Percentiles rank a stretch among this genome's conserved stretches.
These are phyloP conservation scores for Fusarium newnesense DNA, from an alignment of 2,329 filamentous ascomycete genomes.

Conservation along the genomic window DNA sequence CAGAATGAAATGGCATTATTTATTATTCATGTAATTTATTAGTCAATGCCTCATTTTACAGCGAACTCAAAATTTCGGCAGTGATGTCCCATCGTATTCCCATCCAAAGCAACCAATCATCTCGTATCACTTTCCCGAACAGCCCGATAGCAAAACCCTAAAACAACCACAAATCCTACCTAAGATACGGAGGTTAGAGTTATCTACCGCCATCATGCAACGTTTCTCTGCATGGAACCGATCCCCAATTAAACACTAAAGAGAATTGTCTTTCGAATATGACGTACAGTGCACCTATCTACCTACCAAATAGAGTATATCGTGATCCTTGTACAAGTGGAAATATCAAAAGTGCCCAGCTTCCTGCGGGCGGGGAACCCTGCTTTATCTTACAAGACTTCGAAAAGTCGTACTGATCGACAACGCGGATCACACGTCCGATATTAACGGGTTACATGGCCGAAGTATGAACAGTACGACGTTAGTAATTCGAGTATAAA, in stretches of 20 bases:
- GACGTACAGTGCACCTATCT: not conserved
- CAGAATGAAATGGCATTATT: no score
- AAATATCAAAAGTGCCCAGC: conserved; percentile 27
- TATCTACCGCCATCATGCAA: not conserved
- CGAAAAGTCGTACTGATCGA: conserved; percentile 6
- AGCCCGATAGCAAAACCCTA: not conserved
- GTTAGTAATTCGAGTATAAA: conserved; percentile 8
- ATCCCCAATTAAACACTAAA: not conserved
- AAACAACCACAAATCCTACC: not conserved
- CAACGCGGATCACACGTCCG: conserved; percentile 11
- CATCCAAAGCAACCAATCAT: not conserved
- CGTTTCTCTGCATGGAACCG: not conserved
- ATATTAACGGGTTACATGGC: conserved; percentile 8
- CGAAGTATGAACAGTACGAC: not conserved
- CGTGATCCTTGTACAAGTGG: conserved; percentile 8
- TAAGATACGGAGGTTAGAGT: not conserved
- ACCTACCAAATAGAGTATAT: conserved; percentile 32
- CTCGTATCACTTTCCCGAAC: not conserved
- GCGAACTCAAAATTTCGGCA: not conserved
- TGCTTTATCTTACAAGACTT: conserved; percentile 3
- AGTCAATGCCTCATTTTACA: not conserved
- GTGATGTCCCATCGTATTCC: not conserved
- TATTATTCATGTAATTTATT: accelerated
- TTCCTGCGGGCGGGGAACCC: conserved; percentile 31
- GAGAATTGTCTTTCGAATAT: not conserved